A percentile compares a stretch with the other conserved stretches of the same genome.
Conservation (phyloP, 305 asterid genomes). For the Striga hermonthica region DNA sequence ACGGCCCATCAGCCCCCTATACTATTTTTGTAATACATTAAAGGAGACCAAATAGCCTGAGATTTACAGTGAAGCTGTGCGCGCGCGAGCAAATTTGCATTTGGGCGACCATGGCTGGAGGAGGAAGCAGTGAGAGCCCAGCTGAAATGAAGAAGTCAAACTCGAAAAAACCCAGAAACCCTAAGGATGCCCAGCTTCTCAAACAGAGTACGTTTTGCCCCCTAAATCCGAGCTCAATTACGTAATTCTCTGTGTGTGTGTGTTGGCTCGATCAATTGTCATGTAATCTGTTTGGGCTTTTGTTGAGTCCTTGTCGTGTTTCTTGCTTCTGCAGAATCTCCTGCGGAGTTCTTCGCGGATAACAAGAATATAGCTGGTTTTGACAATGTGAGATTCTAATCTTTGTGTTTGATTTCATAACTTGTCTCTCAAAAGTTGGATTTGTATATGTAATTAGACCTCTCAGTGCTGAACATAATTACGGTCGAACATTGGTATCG, state of each 20-base stretch:
- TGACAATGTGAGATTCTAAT: slow-evolving; percentile 64
- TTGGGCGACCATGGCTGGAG: slow-evolving; percentile 37
- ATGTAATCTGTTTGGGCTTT: neutral
- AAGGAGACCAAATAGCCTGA: too few species aligned
- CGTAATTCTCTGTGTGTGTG: neutral
- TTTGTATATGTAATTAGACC: neutral
- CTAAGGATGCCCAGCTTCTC: slow-evolving; percentile 64
- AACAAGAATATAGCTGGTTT: slow-evolving; percentile 92
- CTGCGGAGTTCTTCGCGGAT: slow-evolving; percentile 92
- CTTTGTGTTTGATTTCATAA: neutral
- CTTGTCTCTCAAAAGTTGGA: neutral
- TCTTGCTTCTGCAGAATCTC: slow-evolving; percentile 61
- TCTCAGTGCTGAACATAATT: slow-evolving; percentile 2
- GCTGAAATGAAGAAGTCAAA: slow-evolving; percentile 44
- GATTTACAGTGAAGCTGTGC: slow-evolving; percentile 21
- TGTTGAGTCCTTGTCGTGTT: slow-evolving; percentile 24
- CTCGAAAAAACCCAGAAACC: slow-evolving; percentile 53
- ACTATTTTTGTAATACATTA: neutral
- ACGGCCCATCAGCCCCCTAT: too few species aligned
- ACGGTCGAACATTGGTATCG: neutral
- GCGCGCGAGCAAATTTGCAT: slow-evolving; percentile 20
- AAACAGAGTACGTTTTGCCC: slow-evolving; percentile 56
- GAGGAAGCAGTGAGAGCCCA: slow-evolving; percentile 54
- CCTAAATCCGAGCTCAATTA: slow-evolving; percentile 4
- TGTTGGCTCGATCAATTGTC: neutral